Evolutionary conservation across 805 yeast genomes (phyloP).

Genomic region (Ogataea pignaliae): DNA sequence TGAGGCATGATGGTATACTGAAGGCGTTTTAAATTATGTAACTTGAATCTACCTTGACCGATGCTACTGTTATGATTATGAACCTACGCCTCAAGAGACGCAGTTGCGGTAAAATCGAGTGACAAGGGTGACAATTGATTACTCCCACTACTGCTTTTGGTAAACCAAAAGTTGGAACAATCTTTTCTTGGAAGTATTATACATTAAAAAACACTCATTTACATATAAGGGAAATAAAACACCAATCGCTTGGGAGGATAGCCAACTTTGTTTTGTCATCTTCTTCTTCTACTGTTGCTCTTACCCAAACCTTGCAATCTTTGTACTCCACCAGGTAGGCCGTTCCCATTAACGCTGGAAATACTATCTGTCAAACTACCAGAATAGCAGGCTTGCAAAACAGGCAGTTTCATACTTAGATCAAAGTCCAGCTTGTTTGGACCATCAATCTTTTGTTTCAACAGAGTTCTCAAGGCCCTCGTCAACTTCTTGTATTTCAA

Average conservation of each 20-base stretch:
- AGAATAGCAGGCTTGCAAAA: conserved; percentile 64
- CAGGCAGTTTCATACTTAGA: conserved; percentile 49
- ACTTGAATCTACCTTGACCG: too few species aligned
- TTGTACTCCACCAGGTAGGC: conserved; percentile 11
- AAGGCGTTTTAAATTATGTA: too few species aligned
- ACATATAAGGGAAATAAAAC: neutral
- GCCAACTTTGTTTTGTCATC: neutral
- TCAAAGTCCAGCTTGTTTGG: conserved; percentile 33
- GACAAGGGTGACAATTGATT: too few species aligned
- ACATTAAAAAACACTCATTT: neutral
- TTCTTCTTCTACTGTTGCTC: neutral
- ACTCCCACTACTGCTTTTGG: too few species aligned
- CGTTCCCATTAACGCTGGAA: conserved; percentile 7
- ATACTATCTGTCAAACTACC: conserved; percentile 72
- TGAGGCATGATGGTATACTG: too few species aligned
- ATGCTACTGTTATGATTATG: too few species aligned
- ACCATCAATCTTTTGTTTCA: conserved; percentile 23
- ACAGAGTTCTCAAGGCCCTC: conserved; percentile 40
- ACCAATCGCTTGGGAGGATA: too few species aligned
- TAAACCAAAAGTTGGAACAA: too few species aligned
- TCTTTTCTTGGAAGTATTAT: too few species aligned
- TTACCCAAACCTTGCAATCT: conserved; percentile 5
- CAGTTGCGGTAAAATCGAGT: too few species aligned
- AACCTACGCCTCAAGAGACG: too few species aligned
- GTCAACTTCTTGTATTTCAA: conserved; percentile 38